Percentiles rank a stretch among this genome's conserved stretches.
Evolutionary conservation across 108 stramenopile species (phyloP).

Genomic region (Halocafeteria seosinensis): DNA sequence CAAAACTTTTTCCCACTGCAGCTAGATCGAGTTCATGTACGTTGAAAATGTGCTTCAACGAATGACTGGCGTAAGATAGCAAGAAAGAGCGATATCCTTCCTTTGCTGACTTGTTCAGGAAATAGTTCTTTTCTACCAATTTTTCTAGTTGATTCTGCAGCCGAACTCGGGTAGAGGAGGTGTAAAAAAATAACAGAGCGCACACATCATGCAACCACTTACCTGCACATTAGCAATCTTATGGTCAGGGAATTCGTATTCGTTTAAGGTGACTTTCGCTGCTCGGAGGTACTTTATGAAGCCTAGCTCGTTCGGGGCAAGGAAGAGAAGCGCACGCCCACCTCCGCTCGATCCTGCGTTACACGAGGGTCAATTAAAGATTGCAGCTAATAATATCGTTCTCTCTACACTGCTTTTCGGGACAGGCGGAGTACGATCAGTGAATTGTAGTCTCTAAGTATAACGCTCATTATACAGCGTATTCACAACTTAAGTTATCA

Average conservation of each 20-base stretch:
- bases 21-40: slow-evolving; percentile 86
- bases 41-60: slow-evolving; percentile 88
- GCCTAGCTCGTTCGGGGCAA: slow-evolving; percentile 90
- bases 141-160: slow-evolving; percentile 70
- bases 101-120: slow-evolving; percentile 75
- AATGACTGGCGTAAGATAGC: slow-evolving; percentile 85
- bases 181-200: not conserved
- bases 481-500: too few species aligned
- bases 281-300: slow-evolving; percentile 82
- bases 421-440: not conserved
- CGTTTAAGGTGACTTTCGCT: slow-evolving; percentile 87
- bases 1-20: slow-evolving; percentile 78
- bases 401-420: not conserved
- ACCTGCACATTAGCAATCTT: not conserved
- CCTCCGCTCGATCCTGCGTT: slow-evolving; percentile 62
- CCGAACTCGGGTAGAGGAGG: not conserved
- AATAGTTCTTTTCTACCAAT: slow-evolving; percentile 94
- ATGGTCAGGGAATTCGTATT: slow-evolving; percentile 82
- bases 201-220: not conserved
- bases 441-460: too few species aligned
- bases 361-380: not conserved
- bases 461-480: too few species aligned
- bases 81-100: slow-evolving; percentile 92
- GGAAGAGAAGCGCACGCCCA: slow-evolving; percentile 84
- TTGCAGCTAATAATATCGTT: not conserved